These are phyloP conservation scores for Plasmodium knowlesi DNA, from an alignment of 169 alveolate genomes.

Conservation along the genomic window DNA sequence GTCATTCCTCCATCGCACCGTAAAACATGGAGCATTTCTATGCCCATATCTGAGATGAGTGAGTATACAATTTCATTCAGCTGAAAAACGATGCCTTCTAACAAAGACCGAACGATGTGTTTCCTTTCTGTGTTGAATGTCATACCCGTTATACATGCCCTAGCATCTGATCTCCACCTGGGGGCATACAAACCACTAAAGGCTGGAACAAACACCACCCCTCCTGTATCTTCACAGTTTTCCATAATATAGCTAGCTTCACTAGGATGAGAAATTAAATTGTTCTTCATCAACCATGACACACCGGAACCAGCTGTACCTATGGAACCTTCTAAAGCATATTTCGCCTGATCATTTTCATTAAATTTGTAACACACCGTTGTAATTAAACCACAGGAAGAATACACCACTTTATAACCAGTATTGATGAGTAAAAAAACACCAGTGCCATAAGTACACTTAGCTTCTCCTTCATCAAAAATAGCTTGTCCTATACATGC, in stretches of 20 bases:
- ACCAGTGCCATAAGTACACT: slow-evolving; percentile 96
- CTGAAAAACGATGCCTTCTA: slow-evolving; percentile 92
- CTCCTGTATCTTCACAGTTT: slow-evolving; percentile 88
- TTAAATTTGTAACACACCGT: slow-evolving; percentile 92
- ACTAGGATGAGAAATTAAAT: slow-evolving; percentile 77
- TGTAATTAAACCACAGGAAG: slow-evolving; percentile 91
- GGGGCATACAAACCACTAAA: slow-evolving; percentile 95
- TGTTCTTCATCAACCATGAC: slow-evolving; percentile 90
- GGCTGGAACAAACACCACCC: slow-evolving; percentile 94
- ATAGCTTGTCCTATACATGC: slow-evolving; percentile 93
- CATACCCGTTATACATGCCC: slow-evolving; percentile 93
- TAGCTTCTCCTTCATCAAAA: slow-evolving; percentile 88
- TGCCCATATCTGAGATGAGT: slow-evolving; percentile 74
- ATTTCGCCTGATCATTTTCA: slow-evolving; percentile 80
- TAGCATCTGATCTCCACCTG: slow-evolving; percentile 94
- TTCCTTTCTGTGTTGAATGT: slow-evolving; percentile 88
- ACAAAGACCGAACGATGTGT: slow-evolving; percentile 91
- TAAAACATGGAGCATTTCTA: slow-evolving; percentile 81
- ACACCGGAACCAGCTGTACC: slow-evolving; percentile 94
- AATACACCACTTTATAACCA: slow-evolving; percentile 87
- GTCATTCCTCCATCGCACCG: slow-evolving; percentile 94
- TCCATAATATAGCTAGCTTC: slow-evolving; percentile 83
- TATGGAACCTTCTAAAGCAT: slow-evolving; percentile 96
- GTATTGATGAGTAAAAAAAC: slow-evolving; percentile 91
- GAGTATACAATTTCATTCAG: slow-evolving; percentile 86